Base-by-base conservation (phyloP, 2,329 filamentous ascomycete genomes). In the Apiospora aurea region DNA sequence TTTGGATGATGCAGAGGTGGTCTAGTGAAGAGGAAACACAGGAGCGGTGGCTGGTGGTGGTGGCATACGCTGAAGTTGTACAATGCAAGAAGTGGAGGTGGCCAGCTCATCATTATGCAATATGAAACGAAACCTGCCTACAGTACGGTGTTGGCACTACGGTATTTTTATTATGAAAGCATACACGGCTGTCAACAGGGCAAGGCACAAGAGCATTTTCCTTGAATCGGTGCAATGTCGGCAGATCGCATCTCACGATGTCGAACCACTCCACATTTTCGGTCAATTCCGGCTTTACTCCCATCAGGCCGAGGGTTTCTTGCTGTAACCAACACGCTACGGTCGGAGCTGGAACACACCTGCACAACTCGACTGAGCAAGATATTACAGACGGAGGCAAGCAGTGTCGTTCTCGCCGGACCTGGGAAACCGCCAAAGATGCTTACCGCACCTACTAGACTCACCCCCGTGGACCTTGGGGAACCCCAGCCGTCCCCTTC, bases 231-330 rank as follows among this genome's bases (percentile, higher is more conserved):
- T 69, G 68, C 68, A 69, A 69, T 57, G 68, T 69, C 68, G 68
- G 68, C 67, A 69, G 41, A 49, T 41, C 44, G 67, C 38, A 69
- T 69, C 46, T 69, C 68, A 53, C 68, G 46, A 69, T 57, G 68
- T 69, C 68, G 46, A 53, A 69, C 68, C 68, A 69, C 68, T 69
- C 68, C 68, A 69, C 68, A 69, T 47, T 53, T 61, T 69, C 68
- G 68, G 68, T 38, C 68, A 69, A 69, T 69, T 69, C 68, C 68
- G 68, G 68, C 68, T 53, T 69, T 69, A 69, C 34, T 69, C 66
- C 26, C 43, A 34, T 44, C 67, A 46, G 67, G 18, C 34, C 67
- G 67, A 49, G 67, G 67, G 44, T 69, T 29, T 69, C 57, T 41
- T n/a, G 57, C 34, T 64, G 57, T 64, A 64, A 64, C 57, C 11